Base-by-base conservation (phyloP, 345 rosid genomes). In the Euclidium syriacum region DNA sequence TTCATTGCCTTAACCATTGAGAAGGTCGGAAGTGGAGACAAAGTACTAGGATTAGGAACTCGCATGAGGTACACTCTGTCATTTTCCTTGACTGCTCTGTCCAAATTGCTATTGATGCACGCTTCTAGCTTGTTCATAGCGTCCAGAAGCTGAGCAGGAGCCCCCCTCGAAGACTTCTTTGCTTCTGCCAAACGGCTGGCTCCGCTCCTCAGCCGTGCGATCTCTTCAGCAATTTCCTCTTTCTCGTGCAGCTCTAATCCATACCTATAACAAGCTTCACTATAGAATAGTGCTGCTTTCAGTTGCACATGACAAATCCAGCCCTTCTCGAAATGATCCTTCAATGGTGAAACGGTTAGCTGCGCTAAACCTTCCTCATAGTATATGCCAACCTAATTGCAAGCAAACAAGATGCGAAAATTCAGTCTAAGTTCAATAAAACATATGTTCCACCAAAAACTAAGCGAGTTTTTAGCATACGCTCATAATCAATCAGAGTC, bases 41-140 rank as follows among this genome's bases (percentile, higher is more conserved):
- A 81, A 53, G 95, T 81, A 85, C 90, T 69, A 5, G 87, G 88
- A 23, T 90, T 54, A 63, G 99, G 97, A 79, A 94, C 83, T 75
- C 99, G 87, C 97, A 90, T 94, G 54, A 94, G 87, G 73, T 94
- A 94, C 65, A 94, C 99, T 73, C 99, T 83, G 47, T 94, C 96
- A 81, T 94, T 94, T 79, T 94, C 99, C 82, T 94, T 94, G 54
- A 85, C 70, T 27, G 99, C 99, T 74, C 97, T 87, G 40, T 94
- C 97, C 39, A 90, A 77, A 65, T 90, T 87, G 57, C 80, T 78
- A 67, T 78, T 84, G 44, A 87, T 79, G 79, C 77, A 83, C 38
- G 78, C 86, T 70, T 90, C 99, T 20, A 94, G 78, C 74, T 84
- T 83, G 79, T 50, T 81, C 41, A 87, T 79, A 4, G 92, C 97